These are phyloP conservation scores for Stentor roeselii DNA, from an alignment of 73 alveolate genomes.

Conservation along the genomic window DNA sequence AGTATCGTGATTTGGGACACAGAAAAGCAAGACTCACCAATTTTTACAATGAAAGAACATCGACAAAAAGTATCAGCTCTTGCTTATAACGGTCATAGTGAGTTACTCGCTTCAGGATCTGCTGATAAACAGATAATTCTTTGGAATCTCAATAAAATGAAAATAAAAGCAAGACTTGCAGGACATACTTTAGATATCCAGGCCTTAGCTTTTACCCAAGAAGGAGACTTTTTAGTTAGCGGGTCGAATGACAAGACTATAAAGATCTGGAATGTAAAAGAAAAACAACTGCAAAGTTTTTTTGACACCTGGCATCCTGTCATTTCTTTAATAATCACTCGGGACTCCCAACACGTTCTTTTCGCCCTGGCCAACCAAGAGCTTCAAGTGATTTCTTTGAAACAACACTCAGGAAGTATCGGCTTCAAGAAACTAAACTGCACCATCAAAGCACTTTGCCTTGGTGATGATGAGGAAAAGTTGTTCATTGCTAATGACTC, in stretches of 20 bases:
- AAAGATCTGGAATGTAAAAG: not conserved
- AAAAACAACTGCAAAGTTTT: not conserved
- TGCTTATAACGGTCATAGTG: not conserved
- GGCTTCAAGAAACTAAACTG: no score
- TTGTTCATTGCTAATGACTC: not conserved
- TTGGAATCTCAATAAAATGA: not conserved
- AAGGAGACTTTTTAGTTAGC: not conserved
- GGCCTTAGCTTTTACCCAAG: not conserved
- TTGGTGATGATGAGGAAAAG: not conserved
- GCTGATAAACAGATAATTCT: not conserved
- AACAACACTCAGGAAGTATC: not conserved
- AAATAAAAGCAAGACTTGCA: no score
- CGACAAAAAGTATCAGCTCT: not conserved
- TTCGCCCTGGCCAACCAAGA: not conserved
- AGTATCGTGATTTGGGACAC: not conserved
- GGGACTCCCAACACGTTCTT: not conserved
- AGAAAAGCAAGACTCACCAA: not conserved
- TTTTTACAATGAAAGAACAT: not conserved
- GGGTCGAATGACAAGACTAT: not conserved
- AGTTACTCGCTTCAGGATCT: not conserved
- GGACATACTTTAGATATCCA: not conserved
- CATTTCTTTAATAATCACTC: not conserved
- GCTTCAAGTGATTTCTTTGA: not conserved
- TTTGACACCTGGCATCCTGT: not conserved
- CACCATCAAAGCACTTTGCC: not conserved